Evolutionary conservation across 2,329 filamentous ascomycete species (phyloP).

Genomic region (Penicillium sclerotigenum): DNA sequence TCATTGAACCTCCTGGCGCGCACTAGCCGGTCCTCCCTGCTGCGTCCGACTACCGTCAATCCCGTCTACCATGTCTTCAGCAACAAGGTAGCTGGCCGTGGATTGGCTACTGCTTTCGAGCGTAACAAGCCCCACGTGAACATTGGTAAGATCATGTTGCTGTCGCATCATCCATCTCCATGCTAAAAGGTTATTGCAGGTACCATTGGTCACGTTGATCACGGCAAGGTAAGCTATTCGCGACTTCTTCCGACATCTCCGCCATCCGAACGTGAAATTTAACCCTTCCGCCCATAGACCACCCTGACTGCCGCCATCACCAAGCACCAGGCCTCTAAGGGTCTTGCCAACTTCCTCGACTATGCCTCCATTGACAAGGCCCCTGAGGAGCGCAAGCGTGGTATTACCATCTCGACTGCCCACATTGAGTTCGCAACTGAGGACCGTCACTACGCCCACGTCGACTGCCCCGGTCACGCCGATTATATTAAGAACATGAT

Average conservation of each 20-base stretch:
- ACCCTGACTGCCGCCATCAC: conserved; percentile 98
- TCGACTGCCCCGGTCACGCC: conserved; percentile 99
- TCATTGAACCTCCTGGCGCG: conserved; percentile 75
- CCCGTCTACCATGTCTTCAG: conserved; percentile 64
- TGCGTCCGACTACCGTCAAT: conserved; percentile 65
- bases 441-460: conserved; percentile 94
- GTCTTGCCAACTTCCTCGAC: conserved; percentile 88
- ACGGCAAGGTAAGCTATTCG: conserved; percentile 75
- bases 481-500: conserved; percentile 99
- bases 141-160: conserved; percentile 64
- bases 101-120: conserved; percentile 68
- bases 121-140: conserved; percentile 97
- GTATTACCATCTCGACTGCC: conserved; percentile 97
- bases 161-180: not conserved
- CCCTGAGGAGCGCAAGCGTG: conserved; percentile 98
- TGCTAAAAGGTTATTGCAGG: conserved; percentile 47
- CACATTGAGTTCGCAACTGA: conserved; percentile 99
- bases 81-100: conserved; percentile 48
- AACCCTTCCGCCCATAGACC: conserved; percentile 58
- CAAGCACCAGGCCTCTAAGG: conserved; percentile 94
- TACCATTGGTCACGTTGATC: conserved; percentile 99
- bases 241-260: conserved; percentile 7
- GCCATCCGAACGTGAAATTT: conserved; percentile 3
- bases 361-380: conserved; percentile 99
- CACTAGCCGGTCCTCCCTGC: conserved; percentile 72